phyloP scores from a whole-genome alignment of 2,329 filamentous ascomycete species.

The Scytalidium lignicola region DNA sequence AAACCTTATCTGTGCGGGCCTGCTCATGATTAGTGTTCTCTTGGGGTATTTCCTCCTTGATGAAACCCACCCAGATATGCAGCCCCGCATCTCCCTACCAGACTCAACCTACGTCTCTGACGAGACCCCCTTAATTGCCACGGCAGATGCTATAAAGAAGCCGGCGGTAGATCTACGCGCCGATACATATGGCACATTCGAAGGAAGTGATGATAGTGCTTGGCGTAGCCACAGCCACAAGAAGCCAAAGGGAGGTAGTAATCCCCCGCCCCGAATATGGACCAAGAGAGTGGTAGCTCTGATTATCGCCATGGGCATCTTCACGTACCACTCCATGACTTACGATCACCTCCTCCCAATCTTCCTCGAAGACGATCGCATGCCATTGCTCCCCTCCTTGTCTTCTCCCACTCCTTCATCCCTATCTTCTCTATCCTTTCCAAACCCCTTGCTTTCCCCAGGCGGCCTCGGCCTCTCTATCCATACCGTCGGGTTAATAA shows the following conservation, averaged over 20 bases:
- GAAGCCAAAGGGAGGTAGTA: slow-evolving; percentile 12
- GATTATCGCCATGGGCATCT: slow-evolving; percentile 78
- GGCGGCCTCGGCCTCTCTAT: slow-evolving; percentile 60
- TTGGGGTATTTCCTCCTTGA: slow-evolving; percentile 76
- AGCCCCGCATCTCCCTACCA: slow-evolving; percentile 44
- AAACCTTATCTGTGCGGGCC: slow-evolving; percentile 72
- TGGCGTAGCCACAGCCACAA: slow-evolving; percentile 23
- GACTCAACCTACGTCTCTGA: slow-evolving; percentile 45
- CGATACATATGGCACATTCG: slow-evolving; percentile 77
- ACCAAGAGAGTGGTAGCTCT: slow-evolving; percentile 67
- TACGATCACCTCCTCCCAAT: slow-evolving; percentile 91
- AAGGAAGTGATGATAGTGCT: slow-evolving; percentile 21
- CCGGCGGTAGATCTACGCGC: slow-evolving; percentile 67
- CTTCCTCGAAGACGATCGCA: slow-evolving; percentile 76
- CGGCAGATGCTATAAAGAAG: slow-evolving; percentile 68
- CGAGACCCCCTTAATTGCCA: slow-evolving; percentile 66
- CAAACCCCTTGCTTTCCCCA: slow-evolving; percentile 48
- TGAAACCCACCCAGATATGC: slow-evolving; percentile 85
- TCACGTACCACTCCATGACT: slow-evolving; percentile 93
- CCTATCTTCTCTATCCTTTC: slow-evolving; percentile 20
- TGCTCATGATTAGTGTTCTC: slow-evolving; percentile 75
- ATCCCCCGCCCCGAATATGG: slow-evolving; percentile 39
- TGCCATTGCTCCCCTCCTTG: slow-evolving; percentile 16
- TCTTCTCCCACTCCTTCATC: slow-evolving; percentile 8
- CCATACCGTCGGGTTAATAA: slow-evolving; percentile 55